Base-by-base conservation (phyloP, 192 early-diverging fungal species). In the Piromyces finnis region DNA sequence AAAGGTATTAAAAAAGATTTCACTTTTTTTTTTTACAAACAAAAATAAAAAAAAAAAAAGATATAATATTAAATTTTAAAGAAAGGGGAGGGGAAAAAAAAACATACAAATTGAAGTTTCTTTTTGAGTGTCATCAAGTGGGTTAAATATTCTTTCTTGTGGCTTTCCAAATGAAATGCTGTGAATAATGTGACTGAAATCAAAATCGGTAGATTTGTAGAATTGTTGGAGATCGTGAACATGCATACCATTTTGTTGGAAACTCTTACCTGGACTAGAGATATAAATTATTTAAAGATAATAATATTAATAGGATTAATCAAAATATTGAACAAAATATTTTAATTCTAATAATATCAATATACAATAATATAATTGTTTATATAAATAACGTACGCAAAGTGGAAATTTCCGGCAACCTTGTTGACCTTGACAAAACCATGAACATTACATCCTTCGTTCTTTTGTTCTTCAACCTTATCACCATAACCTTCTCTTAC, bases 331-430 rank as follows among this genome's bases (percentile, higher is more conserved):
- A n/a, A n/a, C n/a, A n/a, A n/a, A n/a, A n/a, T n/a, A n/a, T n/a
- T n/a, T n/a, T n/a, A n/a, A n/a, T n/a, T n/a, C n/a, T n/a, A n/a
- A n/a, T n/a, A n/a, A n/a, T n/a, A n/a, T n/a, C n/a, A n/a, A n/a
- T n/a, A n/a, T n/a, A n/a, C n/a, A n/a, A n/a, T n/a, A n/a, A n/a
- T n/a, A n/a, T n/a, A n/a, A n/a, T n/a, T n/a, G n/a, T n/a, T n/a
- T n/a, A n/a, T 97, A 22, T 17, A 22, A 14, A 51, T 14, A 22
- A 51, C 41, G 17, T 51, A 51, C 41, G 41, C 41, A 51, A 51
- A 90, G 85, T 97, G 97, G 82, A 97, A 92, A 81, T 96, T 96
- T 51, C 97, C 97, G 28, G 93, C 87, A 15, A 97, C 94, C 87
- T 96, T 96, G 86, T 96, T 97, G 39, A 98, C 94, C 37, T 88